Evolutionary conservation across 2,329 filamentous ascomycete species (phyloP).

Genomic region (Claviceps pusilla): DNA sequence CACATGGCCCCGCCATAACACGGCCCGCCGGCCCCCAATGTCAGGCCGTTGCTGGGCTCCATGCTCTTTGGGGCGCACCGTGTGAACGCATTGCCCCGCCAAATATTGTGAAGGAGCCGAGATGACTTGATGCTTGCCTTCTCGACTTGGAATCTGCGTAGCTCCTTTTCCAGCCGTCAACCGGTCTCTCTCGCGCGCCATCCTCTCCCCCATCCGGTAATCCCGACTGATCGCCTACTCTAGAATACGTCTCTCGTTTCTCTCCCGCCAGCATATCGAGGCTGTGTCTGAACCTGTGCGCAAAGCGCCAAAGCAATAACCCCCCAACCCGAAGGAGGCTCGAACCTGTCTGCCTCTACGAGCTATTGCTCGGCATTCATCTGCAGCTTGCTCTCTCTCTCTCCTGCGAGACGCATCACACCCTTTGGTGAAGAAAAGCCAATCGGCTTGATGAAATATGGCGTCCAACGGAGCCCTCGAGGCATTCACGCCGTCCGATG

Average conservation of each 20-base stretch:
- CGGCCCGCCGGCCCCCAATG: neutral
- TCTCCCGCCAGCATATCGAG: neutral
- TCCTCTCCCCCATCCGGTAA: neutral
- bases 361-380: neutral
- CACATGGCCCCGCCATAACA: neutral
- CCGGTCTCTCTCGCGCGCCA: neutral
- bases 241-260: neutral
- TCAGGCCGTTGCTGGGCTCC: neutral
- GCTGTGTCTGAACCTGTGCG: neutral
- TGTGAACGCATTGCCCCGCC: slow-evolving; percentile 17
- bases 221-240: neutral
- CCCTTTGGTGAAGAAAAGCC: neutral
- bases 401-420: neutral
- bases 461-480: slow-evolving; percentile 49
- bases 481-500: slow-evolving; percentile 57
- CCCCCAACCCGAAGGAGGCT: neutral
- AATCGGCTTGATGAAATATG: slow-evolving; percentile 32
- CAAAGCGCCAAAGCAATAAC: neutral
- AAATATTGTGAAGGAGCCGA: slow-evolving; percentile 9
- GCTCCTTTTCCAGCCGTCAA: neutral
- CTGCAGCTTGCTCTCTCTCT: neutral
- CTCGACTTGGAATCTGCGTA: slow-evolving; percentile 9
- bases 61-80: neutral
- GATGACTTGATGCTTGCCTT: slow-evolving; percentile 3
- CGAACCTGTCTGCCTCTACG: neutral